Evolutionary conservation across 192 early-diverging fungal species (phyloP).

Genomic region (Coemansia erecta): DNA sequence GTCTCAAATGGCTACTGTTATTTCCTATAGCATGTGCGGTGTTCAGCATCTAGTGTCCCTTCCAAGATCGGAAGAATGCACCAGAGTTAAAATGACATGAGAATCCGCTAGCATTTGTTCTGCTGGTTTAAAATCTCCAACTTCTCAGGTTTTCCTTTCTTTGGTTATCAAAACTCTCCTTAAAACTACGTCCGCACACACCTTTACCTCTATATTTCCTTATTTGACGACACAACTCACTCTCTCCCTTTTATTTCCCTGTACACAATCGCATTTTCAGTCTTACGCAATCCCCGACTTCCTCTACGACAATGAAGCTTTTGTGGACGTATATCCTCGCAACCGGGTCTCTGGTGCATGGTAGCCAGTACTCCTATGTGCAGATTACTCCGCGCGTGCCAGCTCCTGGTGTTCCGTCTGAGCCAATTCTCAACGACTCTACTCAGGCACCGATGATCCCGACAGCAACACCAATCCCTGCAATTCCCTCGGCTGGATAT

Average conservation of each 20-base stretch:
- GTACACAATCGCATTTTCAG: not conserved
- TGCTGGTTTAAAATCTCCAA: too few relatives aligned
- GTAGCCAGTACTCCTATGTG: slow-evolving; percentile 28
- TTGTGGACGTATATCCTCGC: slow-evolving; percentile 43
- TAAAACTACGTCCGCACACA: too few relatives aligned
- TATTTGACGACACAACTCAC: not conserved
- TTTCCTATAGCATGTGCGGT: too few relatives aligned
- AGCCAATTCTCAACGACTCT: not conserved
- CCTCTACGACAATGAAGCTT: slow-evolving; percentile 22
- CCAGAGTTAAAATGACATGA: too few relatives aligned
- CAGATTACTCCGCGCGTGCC: slow-evolving; percentile 17
- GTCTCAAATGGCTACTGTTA: too few relatives aligned
- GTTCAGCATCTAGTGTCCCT: too few relatives aligned
- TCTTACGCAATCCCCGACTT: not conserved
- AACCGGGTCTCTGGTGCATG: slow-evolving; percentile 24
- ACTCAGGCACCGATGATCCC: not conserved
- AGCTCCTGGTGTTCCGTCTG: not conserved
- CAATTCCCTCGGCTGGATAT: slow-evolving; percentile 17
- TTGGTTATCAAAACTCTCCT: too few relatives aligned
- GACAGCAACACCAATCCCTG: slow-evolving; percentile 5
- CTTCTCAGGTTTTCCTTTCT: too few relatives aligned
- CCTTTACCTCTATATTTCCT: too few relatives aligned
- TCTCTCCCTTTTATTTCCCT: not conserved
- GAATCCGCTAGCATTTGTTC: too few relatives aligned
- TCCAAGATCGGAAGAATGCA: too few relatives aligned